These are phyloP conservation scores for Crithidia acanthocephali DNA, from an alignment of 208 protist genomes.

Conservation along the genomic window DNA sequence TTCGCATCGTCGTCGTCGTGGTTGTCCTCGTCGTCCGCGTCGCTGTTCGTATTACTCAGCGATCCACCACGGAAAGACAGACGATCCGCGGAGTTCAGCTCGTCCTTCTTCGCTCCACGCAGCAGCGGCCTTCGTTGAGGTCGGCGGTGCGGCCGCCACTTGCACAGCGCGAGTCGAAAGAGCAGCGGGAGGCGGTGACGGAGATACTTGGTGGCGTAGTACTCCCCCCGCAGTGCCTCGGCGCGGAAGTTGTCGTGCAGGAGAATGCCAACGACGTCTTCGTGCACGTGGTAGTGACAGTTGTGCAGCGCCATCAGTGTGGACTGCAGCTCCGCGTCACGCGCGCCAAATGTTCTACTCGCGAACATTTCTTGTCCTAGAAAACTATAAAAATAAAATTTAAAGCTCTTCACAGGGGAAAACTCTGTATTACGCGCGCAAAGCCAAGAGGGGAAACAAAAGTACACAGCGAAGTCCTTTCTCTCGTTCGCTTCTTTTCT, in stretches of 20 bases:
- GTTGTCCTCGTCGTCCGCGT: not conserved
- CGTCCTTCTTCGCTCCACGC: not conserved
- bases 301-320: conserved; percentile 22
- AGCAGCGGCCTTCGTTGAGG: not conserved
- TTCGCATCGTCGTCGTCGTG: not conserved
- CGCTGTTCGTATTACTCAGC: not conserved
- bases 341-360: conserved; percentile 6
- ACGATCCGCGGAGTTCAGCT: not conserved
- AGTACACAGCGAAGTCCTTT: too few species aligned
- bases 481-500: too few species aligned
- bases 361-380: conserved; percentile 11
- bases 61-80: not conserved
- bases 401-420: too few species aligned
- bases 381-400: too few species aligned
- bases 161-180: conserved; percentile 33
- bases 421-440: too few species aligned
- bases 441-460: too few species aligned
- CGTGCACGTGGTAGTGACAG: conserved; percentile 16
- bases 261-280: conserved; percentile 32
- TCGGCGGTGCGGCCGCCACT: conserved; percentile 16
- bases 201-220: conserved; percentile 31
- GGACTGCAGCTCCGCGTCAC: conserved; percentile 19
- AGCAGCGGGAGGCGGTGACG: conserved; percentile 39
- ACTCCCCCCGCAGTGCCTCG: conserved; percentile 29
- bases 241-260: conserved; percentile 36